phyloP scores from a whole-genome alignment of 257 asterid species.

The Gentiana dahurica region DNA sequence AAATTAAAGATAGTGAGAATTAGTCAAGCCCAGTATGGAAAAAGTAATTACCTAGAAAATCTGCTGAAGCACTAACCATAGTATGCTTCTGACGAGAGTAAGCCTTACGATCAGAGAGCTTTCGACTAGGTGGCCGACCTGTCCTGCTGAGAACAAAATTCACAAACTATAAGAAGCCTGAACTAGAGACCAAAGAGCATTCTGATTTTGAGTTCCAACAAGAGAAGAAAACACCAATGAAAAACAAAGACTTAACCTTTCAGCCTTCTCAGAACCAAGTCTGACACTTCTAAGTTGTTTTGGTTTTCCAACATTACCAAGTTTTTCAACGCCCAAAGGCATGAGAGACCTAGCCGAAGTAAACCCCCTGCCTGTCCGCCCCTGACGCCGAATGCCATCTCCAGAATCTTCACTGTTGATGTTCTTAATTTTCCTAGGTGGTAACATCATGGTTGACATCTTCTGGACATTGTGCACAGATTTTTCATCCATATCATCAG shows the following conservation, averaged over 20 bases:
- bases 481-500: constrained; percentile 56
- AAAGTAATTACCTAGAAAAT: constrained; percentile 56
- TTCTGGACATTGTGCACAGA: constrained; percentile 63
- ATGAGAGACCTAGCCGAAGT: constrained; percentile 60
- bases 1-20: constrained; percentile 8
- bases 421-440: constrained; percentile 70
- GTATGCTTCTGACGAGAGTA: constrained; percentile 67
- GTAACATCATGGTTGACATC: constrained; percentile 67
- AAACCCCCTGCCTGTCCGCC: constrained; percentile 70
- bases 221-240: not conserved
- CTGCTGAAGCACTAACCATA: constrained; percentile 41
- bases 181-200: not conserved
- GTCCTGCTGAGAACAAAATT: constrained; percentile 47
- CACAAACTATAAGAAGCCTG: constrained; percentile 15
- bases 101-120: constrained; percentile 82
- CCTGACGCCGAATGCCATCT: constrained; percentile 80
- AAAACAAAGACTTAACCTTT: constrained; percentile 39
- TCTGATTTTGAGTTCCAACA: not conserved
- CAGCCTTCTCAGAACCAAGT: constrained; percentile 63
- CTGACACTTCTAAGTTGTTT: constrained; percentile 83
- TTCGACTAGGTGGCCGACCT: constrained; percentile 78
- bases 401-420: constrained; percentile 39
- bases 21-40: not conserved
- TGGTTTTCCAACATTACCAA: constrained; percentile 63
- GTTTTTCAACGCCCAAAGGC: constrained; percentile 59